These are phyloP conservation scores for Beauveria brongniartii DNA, from an alignment of 2,329 filamentous ascomycete genomes.

Conservation along the genomic window DNA sequence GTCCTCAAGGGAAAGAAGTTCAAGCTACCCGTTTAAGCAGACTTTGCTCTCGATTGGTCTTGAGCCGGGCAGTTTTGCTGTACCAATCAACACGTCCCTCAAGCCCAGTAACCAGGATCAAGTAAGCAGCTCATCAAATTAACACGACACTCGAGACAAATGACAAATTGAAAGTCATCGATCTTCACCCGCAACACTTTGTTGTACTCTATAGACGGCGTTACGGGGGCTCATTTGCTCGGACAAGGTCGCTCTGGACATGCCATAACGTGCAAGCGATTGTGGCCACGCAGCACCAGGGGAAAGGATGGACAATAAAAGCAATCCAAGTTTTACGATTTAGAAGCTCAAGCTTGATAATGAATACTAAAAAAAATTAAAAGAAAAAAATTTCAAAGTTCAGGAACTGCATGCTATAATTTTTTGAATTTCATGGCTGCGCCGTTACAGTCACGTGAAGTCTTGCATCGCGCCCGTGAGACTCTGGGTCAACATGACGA, in stretches of 20 bases:
- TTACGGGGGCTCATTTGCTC: conserved; percentile 4
- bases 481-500: conserved; percentile 9
- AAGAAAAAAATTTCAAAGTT: not conserved
- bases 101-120: not conserved
- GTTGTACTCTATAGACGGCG: conserved; percentile 10
- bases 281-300: not conserved
- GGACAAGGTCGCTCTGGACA: conserved; percentile 4
- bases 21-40: conserved; percentile 67
- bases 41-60: not conserved
- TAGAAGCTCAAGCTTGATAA: not conserved
- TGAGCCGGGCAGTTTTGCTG: not conserved
- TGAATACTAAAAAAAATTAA: not conserved
- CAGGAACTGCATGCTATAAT: not conserved
- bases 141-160: conserved; percentile 4
- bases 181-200: not conserved
- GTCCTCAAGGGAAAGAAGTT: conserved; percentile 84
- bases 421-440: not conserved
- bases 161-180: not conserved
- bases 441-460: not conserved
- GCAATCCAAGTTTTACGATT: conserved; percentile 7
- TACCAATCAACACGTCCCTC: not conserved
- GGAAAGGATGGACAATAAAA: not conserved
- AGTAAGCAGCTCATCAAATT: not conserved
- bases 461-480: not conserved
- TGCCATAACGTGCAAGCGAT: not conserved